Base-by-base conservation (phyloP, 345 rosid species). In the Sisymbrium altissimum region DNA sequence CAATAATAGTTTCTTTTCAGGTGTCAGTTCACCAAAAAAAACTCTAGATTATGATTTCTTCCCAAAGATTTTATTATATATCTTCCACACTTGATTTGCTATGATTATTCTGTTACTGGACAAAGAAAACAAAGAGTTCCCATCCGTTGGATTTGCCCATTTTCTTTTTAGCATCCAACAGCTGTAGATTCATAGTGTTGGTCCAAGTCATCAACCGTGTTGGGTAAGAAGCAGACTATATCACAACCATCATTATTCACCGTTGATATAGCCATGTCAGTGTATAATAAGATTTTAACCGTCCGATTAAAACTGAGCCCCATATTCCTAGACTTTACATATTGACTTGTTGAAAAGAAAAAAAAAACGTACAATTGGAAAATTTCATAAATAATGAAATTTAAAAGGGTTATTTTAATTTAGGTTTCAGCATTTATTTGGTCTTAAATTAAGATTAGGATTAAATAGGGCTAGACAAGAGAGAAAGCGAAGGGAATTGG, bases 331-430 rank as follows among this genome's bases (percentile, higher is more conserved):
- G 69, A 71, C 77, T 71, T 71, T 66, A 12, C 11, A 4, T 6
- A 50, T 78, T 78, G 73, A 78, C 69, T 78, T 58, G 52, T 23
- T 49, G 61, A 56, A 71, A 46, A n/a, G n/a, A n/a, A 9, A 58
- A 77, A 56, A 12, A 5, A 21, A 50, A 50, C 67, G 63, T 38
- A 48, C 4, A 64, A 71, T 29, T 27, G 17, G n/a, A 25, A 68
- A 55, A 12, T 54, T 7, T 10, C 6, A 30, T 54, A 8, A 32
- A 30, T 32, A 9, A 32, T n/a, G n/a, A 8, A 36, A 15, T 9
- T 56, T 56, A 6, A 54, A 23, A 54, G 32, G 25, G 41, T 12
- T 11, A 35, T 57, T 66, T 27, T 0, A 27, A 75, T 50, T 74
- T 57, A 58, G 33, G 61, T 32, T 35, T 53, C 8, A 27, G 3